Evolutionary conservation across 305 asterid genomes (phyloP).

Genomic region (Fraxinus sp.): DNA sequence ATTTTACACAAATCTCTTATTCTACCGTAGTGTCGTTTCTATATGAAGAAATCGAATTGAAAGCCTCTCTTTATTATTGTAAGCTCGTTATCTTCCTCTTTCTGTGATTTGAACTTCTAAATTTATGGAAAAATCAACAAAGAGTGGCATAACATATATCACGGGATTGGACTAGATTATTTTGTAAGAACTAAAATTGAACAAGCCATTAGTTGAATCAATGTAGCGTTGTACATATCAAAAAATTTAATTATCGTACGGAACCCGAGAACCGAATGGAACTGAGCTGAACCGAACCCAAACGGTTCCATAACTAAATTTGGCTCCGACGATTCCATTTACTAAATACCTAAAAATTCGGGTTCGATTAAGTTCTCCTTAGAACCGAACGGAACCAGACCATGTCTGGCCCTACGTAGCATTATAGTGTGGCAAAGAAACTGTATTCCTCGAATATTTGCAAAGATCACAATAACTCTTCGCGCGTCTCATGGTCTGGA

Average conservation of each 20-base stretch:
- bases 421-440: not conserved
- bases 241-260: not conserved
- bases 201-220: not conserved
- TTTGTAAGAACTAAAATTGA: too few species aligned
- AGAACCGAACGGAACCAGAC: not conserved
- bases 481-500: not conserved
- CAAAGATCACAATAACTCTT: not conserved
- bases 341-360: not conserved
- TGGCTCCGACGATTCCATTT: not conserved
- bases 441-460: not conserved
- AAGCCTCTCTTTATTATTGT: not conserved
- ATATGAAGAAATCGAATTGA: not conserved
- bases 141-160: too few species aligned
- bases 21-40: not conserved
- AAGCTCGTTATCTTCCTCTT: too few species aligned
- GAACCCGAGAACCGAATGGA: too few species aligned
- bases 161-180: too few species aligned
- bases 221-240: too few species aligned
- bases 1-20: not conserved
- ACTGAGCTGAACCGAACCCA: not conserved
- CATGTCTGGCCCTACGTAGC: not conserved
- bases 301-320: not conserved
- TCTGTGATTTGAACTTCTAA: too few species aligned
- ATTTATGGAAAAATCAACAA: too few species aligned
- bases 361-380: not conserved